Evolutionary conservation across 805 yeast genomes (phyloP).

Genomic region (Kluyveromyces aestuarii): DNA sequence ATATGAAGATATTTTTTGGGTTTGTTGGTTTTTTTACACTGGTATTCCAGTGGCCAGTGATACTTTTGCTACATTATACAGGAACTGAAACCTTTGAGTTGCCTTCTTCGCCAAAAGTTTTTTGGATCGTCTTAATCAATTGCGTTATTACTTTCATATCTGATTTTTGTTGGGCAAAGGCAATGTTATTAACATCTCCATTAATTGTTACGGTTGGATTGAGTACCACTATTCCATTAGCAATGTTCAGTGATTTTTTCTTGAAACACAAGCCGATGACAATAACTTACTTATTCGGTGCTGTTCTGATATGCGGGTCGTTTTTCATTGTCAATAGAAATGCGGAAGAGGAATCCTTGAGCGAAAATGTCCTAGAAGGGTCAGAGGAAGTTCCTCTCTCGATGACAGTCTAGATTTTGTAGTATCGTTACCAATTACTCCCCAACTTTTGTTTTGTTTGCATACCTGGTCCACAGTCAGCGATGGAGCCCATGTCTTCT

Average conservation of each 20-base stretch:
- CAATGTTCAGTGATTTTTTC: constrained; percentile 83
- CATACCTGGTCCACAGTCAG: neutral
- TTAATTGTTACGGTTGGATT: constrained; percentile 92
- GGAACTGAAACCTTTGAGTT: constrained; percentile 65
- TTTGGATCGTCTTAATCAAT: constrained; percentile 50
- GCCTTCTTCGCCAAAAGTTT: constrained; percentile 48
- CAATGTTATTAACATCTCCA: constrained; percentile 89
- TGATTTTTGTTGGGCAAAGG: constrained; percentile 93
- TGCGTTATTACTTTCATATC: constrained; percentile 74
- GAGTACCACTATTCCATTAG: constrained; percentile 87
- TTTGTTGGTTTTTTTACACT: constrained; percentile 84
- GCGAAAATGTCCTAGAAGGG: neutral
- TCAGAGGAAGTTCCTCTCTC: neutral
- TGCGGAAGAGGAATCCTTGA: constrained; percentile 48
- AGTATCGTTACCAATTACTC: neutral
- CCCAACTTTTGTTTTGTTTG: neutral
- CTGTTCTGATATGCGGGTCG: constrained; percentile 67
- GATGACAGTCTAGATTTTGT: neutral
- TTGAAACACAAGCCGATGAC: constrained; percentile 58
- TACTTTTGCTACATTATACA: constrained; percentile 51
- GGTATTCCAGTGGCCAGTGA: constrained; percentile 71
- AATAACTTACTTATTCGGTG: constrained; percentile 65
- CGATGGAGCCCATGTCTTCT: neutral
- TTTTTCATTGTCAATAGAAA: constrained; percentile 76
- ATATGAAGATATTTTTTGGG: constrained; percentile 87